These are phyloP conservation scores for Hyphopichia wangnamkhiaoensis DNA, from an alignment of 1,139 yeast species.

Conservation along the genomic window DNA sequence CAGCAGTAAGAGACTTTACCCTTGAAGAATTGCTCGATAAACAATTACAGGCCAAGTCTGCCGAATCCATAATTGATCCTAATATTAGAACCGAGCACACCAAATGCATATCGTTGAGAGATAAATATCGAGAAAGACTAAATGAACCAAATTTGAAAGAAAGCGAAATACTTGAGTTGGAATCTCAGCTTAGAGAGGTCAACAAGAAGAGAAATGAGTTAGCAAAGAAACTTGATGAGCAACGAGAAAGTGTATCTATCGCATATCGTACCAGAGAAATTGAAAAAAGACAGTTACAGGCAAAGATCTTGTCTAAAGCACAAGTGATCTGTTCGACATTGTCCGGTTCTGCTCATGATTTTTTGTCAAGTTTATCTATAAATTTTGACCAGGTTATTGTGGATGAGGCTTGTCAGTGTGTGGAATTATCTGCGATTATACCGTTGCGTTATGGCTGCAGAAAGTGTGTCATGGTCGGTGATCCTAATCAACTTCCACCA, in stretches of 20 bases:
- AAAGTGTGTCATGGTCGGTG: conserved; percentile 97
- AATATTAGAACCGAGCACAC: conserved; percentile 54
- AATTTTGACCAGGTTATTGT: conserved; percentile 91
- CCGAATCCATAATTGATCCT: conserved; percentile 42
- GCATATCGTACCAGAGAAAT: conserved; percentile 76
- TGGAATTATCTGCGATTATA: conserved; percentile 87
- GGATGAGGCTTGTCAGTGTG: conserved; percentile 98
- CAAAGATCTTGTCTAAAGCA: conserved; percentile 70
- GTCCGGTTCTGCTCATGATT: conserved; percentile 93
- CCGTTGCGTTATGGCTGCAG: conserved; percentile 92
- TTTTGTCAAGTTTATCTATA: conserved; percentile 71
- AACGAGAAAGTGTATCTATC: conserved; percentile 70
- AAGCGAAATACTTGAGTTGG: conserved; percentile 45
- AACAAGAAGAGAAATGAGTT: conserved; percentile 64
- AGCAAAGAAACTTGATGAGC: conserved; percentile 74
- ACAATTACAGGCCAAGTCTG: conserved; percentile 49
- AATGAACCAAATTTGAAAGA: conserved; percentile 34
- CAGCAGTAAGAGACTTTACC: conserved; percentile 79
- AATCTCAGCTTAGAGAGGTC: conserved; percentile 53
- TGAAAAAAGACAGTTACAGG: conserved; percentile 74
- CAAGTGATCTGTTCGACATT: conserved; percentile 90
- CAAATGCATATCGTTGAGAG: conserved; percentile 52
- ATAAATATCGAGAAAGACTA: conserved; percentile 43
- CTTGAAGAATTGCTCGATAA: conserved; percentile 85
- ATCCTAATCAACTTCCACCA: conserved; percentile 97